phyloP scores from a whole-genome alignment of 805 yeast genomes.

The Starmerella etchellsii region DNA sequence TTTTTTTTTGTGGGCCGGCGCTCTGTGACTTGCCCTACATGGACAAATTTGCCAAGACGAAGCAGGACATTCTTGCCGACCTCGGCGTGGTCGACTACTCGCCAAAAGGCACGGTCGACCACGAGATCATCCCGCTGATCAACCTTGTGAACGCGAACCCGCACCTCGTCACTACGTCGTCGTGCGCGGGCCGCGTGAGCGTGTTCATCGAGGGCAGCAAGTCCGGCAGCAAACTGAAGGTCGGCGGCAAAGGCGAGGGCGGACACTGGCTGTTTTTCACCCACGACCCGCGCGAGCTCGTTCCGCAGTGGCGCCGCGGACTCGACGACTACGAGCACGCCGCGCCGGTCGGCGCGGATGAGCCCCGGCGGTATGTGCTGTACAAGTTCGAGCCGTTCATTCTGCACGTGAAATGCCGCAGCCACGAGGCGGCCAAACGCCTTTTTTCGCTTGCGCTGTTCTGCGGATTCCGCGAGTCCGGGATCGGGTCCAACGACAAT shows the following conservation, averaged over 20 bases:
- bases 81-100: slow-evolving; percentile 34
- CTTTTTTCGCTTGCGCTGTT: slow-evolving; percentile 62
- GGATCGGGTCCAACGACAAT: slow-evolving; percentile 64
- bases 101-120: slow-evolving; percentile 82
- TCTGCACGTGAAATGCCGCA: slow-evolving; percentile 68
- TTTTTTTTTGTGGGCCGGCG: too few species aligned
- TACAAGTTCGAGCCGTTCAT: slow-evolving; percentile 80
- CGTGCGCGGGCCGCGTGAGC: slow-evolving; percentile 79
- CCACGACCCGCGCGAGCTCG: slow-evolving; percentile 42
- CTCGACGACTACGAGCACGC: slow-evolving; percentile 17
- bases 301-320: slow-evolving; percentile 24
- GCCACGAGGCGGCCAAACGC: slow-evolving; percentile 42
- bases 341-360: slow-evolving; percentile 2
- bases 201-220: slow-evolving; percentile 70
- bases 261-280: slow-evolving; percentile 77
- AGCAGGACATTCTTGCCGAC: slow-evolving; percentile 18
- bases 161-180: slow-evolving; percentile 73
- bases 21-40: too few species aligned
- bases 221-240: slow-evolving; percentile 26
- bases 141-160: slow-evolving; percentile 46
- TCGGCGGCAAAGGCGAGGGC: slow-evolving; percentile 77
- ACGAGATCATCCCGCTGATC: slow-evolving; percentile 58
- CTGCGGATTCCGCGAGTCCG: slow-evolving; percentile 79
- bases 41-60: slow-evolving; percentile 14
- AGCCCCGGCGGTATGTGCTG: slow-evolving; percentile 43